Evolutionary conservation across 805 yeast genomes (phyloP).

Genomic region (Metschnikowia cubensis): DNA sequence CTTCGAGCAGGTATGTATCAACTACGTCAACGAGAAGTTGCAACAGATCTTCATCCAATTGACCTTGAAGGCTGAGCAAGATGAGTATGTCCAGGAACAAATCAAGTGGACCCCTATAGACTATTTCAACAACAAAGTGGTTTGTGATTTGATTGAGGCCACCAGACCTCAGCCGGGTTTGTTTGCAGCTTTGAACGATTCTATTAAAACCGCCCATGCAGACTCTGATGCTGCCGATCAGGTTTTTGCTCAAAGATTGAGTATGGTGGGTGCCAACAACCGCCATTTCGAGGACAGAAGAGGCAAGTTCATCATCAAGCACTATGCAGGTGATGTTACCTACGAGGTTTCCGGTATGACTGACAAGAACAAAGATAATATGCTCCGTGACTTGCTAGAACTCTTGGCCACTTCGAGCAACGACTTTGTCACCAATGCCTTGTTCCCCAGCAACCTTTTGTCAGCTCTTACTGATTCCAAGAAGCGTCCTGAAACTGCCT

Average conservation of each 20-base stretch:
- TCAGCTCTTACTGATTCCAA: constrained; percentile 49
- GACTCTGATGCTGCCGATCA: constrained; percentile 96
- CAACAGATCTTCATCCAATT: constrained; percentile 96
- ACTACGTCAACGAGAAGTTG: constrained; percentile 91
- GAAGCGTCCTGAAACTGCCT: constrained; percentile 89
- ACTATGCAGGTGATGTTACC: constrained; percentile 97
- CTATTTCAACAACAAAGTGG: constrained; percentile 92
- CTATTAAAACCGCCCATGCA: constrained; percentile 97
- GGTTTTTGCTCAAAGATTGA: constrained; percentile 87
- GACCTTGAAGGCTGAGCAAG: constrained; percentile 95
- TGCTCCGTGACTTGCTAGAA: constrained; percentile 83
- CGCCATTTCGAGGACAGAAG: constrained; percentile 88
- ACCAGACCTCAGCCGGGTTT: constrained; percentile 89
- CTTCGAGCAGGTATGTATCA: constrained; percentile 92
- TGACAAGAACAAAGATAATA: constrained; percentile 92
- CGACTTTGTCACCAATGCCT: constrained; percentile 55
- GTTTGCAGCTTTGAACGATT: constrained; percentile 94
- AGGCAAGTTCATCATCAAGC: constrained; percentile 84
- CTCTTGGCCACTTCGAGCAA: constrained; percentile 70
- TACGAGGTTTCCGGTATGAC: constrained; percentile 89
- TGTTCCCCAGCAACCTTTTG: constrained; percentile 39
- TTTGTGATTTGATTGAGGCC: constrained; percentile 93
- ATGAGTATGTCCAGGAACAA: constrained; percentile 91
- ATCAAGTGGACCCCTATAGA: constrained; percentile 97
- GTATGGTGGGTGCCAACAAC: constrained; percentile 70